These are phyloP conservation scores for Bacterosira constricta DNA, from an alignment of 108 stramenopile species.

Conservation along the genomic window DNA sequence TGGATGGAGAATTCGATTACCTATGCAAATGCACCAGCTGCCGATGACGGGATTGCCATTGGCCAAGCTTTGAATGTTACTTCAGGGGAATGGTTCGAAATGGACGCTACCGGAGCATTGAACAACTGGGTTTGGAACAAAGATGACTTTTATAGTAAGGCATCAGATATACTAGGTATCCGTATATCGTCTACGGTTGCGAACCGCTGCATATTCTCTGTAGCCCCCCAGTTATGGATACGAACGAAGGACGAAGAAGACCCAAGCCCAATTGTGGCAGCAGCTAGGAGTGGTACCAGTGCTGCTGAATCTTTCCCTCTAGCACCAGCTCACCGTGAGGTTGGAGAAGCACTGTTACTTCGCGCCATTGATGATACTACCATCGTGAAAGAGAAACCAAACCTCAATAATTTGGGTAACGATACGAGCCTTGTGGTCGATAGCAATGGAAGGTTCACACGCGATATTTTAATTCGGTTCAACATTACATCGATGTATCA, in stretches of 20 bases:
- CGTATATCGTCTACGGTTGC: background rate
- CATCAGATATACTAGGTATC: too few species aligned
- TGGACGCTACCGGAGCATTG: background rate
- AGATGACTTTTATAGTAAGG: background rate
- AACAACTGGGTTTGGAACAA: background rate
- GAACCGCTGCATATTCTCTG: background rate
- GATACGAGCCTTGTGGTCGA: background rate
- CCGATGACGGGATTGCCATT: background rate
- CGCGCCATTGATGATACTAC: conserved; percentile 1
- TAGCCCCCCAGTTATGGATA: background rate
- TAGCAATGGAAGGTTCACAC: background rate
- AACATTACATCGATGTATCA: background rate
- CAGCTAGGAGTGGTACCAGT: too few species aligned
- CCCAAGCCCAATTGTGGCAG: too few species aligned
- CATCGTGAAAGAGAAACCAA: background rate
- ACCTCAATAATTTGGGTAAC: background rate
- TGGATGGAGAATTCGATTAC: background rate
- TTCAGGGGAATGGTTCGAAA: conserved; percentile 1
- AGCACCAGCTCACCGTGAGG: background rate
- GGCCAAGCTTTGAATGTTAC: conserved; percentile 1
- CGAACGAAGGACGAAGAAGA: background rate
- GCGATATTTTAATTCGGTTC: background rate
- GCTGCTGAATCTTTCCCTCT: too few species aligned
- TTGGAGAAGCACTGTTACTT: background rate
- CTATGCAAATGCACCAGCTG: background rate